Evolutionary conservation across 352 stramenopile genomes (phyloP).

Genomic region (Phytophthora rubi): DNA sequence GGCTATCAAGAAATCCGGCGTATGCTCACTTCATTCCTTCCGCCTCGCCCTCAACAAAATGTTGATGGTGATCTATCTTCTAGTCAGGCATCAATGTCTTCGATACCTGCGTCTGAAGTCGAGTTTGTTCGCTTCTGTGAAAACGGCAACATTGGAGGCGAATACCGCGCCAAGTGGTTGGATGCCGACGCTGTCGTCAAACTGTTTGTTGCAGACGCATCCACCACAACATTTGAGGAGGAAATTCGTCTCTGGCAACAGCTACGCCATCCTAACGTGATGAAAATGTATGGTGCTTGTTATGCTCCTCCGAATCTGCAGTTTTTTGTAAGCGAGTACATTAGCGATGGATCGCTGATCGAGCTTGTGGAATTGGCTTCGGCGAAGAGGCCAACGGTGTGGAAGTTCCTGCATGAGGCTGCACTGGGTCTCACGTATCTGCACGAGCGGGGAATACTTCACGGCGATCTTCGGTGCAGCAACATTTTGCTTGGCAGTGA

Average conservation of each 20-base stretch:
- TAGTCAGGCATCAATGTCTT: background rate
- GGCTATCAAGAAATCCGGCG: conserved; percentile 2
- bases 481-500: conserved; percentile 37
- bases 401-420: conserved; percentile 18
- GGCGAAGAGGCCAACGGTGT: background rate
- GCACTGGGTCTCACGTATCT: conserved; percentile 20
- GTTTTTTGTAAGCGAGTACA: conserved; percentile 27
- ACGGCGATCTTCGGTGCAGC: conserved; percentile 34
- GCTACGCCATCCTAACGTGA: conserved; percentile 31
- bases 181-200: conserved; percentile 25
- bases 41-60: background rate
- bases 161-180: conserved; percentile 23
- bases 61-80: background rate
- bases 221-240: background rate
- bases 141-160: conserved; percentile 5
- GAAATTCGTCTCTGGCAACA: conserved; percentile 19
- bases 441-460: conserved; percentile 18
- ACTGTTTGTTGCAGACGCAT: conserved; percentile 5
- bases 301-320: conserved; percentile 1
- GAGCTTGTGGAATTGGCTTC: conserved; percentile 1
- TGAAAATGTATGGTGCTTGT: conserved; percentile 29
- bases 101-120: conserved; percentile 11
- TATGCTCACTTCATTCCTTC: conserved; percentile 2
- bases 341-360: conserved; percentile 7
- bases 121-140: conserved; percentile 4